Percentiles rank a stretch among this genome's conserved stretches.
phyloP scores from a whole-genome alignment of 179 eudicot genomes.

The Drosera spatulata region DNA sequence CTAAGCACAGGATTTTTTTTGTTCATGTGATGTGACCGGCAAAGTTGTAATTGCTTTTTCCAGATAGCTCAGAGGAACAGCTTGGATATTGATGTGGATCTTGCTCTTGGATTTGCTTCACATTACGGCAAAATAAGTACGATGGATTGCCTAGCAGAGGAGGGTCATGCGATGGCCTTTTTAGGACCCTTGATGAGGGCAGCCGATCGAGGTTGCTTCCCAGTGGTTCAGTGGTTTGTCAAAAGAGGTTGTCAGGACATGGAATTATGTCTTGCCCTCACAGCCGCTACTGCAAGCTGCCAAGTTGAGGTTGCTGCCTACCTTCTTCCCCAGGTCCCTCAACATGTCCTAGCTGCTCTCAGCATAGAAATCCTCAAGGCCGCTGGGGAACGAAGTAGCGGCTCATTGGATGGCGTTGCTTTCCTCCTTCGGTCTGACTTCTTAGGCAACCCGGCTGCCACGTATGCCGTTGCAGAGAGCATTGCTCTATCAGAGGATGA shows the following conservation, averaged over 20 bases:
- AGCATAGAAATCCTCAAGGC: constrained; percentile 93
- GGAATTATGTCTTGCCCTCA: constrained; percentile 94
- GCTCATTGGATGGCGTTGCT: constrained; percentile 88
- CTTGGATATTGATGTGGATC: constrained; percentile 88
- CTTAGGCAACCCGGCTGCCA: constrained; percentile 62
- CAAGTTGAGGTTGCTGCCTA: constrained; percentile 77
- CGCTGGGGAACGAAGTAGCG: constrained; percentile 86
- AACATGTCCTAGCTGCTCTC: constrained; percentile 80
- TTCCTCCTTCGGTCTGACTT: constrained; percentile 81
- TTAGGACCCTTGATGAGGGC: constrained; percentile 94
- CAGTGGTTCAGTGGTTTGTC: constrained; percentile 89
- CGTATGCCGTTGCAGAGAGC: constrained; percentile 86
- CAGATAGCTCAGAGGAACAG: constrained; percentile 96
- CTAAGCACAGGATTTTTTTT: too few relatives aligned
- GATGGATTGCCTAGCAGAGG: constrained; percentile 94
- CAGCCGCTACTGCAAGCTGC: constrained; percentile 91
- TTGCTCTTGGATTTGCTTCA: constrained; percentile 52
- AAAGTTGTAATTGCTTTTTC: background rate
- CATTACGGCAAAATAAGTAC: constrained; percentile 78
- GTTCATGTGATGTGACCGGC: too few relatives aligned
- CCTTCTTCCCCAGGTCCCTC: constrained; percentile 92
- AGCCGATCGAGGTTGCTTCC: constrained; percentile 83
- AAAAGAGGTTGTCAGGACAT: constrained; percentile 88
- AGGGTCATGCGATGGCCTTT: constrained; percentile 88
- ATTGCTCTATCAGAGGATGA: constrained; percentile 67